Base-by-base conservation (phyloP, 495 filamentous ascomycete genomes). In the Extremus antarcticus region DNA sequence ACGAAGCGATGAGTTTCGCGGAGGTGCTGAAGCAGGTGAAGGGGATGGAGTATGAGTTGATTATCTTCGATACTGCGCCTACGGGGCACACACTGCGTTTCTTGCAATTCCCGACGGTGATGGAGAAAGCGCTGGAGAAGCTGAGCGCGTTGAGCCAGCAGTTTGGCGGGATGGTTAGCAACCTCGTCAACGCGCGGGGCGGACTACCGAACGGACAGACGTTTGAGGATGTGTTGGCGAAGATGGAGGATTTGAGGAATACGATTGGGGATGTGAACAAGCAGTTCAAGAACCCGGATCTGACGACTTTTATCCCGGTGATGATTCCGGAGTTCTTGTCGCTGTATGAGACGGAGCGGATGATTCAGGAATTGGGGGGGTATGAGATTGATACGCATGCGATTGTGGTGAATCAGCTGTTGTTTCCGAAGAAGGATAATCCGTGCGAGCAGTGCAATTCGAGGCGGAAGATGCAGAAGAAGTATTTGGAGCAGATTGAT, bases 1-100 rank as follows among this genome's bases (percentile, higher is more conserved):
- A 99, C 69, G 92, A 99, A 71, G 92, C 92, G 65, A 97, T 97
- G 94, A 96, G 92, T 48, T 99, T 97, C 65, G 92, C 92, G 64
- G 92, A 97, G 73, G 92, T 97, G 47, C 79, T 97, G 56, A 97
- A 99, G 72, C 94, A 99, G 73, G 92, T 99, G 73, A 97, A 97
- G 71, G 94, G 87, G n/a, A 83, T 97, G 58, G 94, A 88, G 10
- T 99, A 97, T 78, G 92, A 95, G 68, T 85, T 88, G 62, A 95
- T 99, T 71, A 88, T 99, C 68, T 99, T 97, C 81, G 92, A 99
- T 66, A 99, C 92, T 43, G 92, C 92, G 1, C 92, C 92, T 8
- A 99, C 92, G n/a, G 92, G 92, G 46, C 92, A 99, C 78, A 99
- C 92, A 0, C 83, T 99, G 53, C 92, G 92, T 63, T 99, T 99